Evolutionary conservation across 441 rosid genomes (phyloP).

Genomic region (Erysimum pusillum): DNA sequence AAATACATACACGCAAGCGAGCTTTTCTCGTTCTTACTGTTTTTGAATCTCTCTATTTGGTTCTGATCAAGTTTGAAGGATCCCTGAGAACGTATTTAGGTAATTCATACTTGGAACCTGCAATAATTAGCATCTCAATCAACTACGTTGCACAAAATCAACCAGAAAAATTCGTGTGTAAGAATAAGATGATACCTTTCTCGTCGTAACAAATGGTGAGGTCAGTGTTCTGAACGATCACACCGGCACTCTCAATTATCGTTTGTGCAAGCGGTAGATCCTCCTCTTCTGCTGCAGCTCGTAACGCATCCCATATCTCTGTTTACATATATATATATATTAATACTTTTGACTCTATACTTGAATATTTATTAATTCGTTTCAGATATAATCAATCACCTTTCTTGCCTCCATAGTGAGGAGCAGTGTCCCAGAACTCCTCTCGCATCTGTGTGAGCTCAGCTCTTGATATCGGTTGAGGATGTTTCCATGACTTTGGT

Average conservation of each 20-base stretch:
- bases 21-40: conserved; percentile 27
- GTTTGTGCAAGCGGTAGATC: conserved; percentile 62
- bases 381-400: conserved; percentile 55
- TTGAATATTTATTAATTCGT: neutral
- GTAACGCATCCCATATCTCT: conserved; percentile 83
- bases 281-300: conserved; percentile 69
- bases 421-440: conserved; percentile 97
- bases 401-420: conserved; percentile 93
- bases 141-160: conserved; percentile 10
- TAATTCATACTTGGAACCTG: conserved; percentile 87
- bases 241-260: conserved; percentile 69
- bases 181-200: conserved; percentile 54
- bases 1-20: conserved; percentile 20
- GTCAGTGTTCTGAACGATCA: conserved; percentile 67
- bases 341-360: neutral
- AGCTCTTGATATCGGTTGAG: conserved; percentile 80
- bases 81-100: conserved; percentile 89
- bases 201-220: conserved; percentile 73
- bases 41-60: conserved; percentile 36
- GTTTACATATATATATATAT: conserved; percentile 14
- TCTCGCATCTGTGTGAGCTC: conserved; percentile 85
- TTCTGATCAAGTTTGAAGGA: conserved; percentile 76
- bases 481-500: conserved; percentile 89
- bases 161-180: neutral
- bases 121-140: conserved; percentile 20